Evolutionary conservation across 257 asterid genomes (phyloP).

Genomic region (Rhazya stricta): DNA sequence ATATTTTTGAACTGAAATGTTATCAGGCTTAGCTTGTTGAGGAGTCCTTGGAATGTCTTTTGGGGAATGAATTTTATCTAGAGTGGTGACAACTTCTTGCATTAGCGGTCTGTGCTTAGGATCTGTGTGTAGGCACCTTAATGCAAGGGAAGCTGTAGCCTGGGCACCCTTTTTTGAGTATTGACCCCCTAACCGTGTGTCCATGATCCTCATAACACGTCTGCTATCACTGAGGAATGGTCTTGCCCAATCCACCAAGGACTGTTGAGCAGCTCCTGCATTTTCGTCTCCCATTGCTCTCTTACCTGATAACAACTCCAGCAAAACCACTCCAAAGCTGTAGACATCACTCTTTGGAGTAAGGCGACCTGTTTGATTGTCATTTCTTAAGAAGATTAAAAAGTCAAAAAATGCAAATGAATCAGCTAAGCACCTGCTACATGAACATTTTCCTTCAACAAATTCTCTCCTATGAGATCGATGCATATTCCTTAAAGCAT

Average conservation of each 20-base stretch:
- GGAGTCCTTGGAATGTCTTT: slow-evolving; percentile 11
- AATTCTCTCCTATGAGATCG: not conserved
- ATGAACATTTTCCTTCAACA: not conserved
- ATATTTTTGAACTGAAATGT: not conserved
- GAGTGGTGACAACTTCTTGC: slow-evolving; percentile 40
- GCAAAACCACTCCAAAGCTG: slow-evolving; percentile 40
- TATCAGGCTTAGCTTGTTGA: not conserved
- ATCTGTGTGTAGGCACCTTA: slow-evolving; percentile 44
- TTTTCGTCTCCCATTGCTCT: slow-evolving; percentile 53
- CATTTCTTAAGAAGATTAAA: not conserved
- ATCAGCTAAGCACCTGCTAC: not conserved
- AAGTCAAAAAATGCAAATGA: not conserved
- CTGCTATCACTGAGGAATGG: slow-evolving; percentile 46
- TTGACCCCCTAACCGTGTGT: slow-evolving; percentile 57
- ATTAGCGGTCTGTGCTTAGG: slow-evolving; percentile 46
- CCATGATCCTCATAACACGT: slow-evolving; percentile 61
- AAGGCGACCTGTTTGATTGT: slow-evolving; percentile 29
- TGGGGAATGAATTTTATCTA: slow-evolving; percentile 33
- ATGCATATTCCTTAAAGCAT: not conserved
- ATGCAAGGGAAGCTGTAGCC: slow-evolving; percentile 43
- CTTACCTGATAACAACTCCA: slow-evolving; percentile 40
- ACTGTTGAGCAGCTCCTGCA: slow-evolving; percentile 46
- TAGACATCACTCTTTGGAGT: slow-evolving; percentile 47
- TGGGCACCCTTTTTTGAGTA: slow-evolving; percentile 56
- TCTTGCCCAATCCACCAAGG: slow-evolving; percentile 62